These are phyloP conservation scores for Crithidia bombi DNA, from an alignment of 208 protist species.

Conservation along the genomic window DNA sequence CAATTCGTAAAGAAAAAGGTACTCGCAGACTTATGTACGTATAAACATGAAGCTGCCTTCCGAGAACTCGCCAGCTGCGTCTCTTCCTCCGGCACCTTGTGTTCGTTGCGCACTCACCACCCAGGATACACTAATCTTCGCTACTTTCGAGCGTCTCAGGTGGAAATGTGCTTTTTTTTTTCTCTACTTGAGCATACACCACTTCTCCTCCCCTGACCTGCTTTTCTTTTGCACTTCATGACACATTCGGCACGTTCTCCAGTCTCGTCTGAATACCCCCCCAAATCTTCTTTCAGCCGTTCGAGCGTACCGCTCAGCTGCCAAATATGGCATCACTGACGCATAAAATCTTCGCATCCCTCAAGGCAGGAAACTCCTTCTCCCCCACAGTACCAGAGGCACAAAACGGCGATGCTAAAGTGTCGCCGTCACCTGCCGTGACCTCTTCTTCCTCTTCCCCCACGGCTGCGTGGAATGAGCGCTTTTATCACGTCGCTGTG, in stretches of 20 bases:
- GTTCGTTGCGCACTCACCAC: too few species aligned
- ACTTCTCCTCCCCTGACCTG: neutral
- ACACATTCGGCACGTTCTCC: neutral
- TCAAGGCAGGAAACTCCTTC: conserved; percentile 13
- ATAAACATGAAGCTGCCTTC: too few species aligned
- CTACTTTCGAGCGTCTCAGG: too few species aligned
- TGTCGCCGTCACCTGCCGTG: conserved; percentile 9
- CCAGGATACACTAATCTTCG: too few species aligned
- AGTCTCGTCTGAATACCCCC: neutral
- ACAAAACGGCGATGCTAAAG: neutral
- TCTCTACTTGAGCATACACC: too few species aligned
- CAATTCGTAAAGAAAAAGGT: too few species aligned
- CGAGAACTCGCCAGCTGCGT: too few species aligned
- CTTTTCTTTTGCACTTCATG: neutral
- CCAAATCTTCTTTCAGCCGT: neutral
- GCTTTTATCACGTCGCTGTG: conserved; percentile 91
- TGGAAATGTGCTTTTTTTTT: too few species aligned
- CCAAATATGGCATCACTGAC: conserved; percentile 25
- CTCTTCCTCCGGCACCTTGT: too few species aligned
- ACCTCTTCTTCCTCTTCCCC: conserved; percentile 3
- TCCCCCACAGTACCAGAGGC: neutral
- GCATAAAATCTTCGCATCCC: conserved; percentile 33
- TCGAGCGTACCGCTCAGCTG: neutral
- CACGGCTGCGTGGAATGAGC: conserved; percentile 25
- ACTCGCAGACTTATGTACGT: too few species aligned